phyloP scores from a whole-genome alignment of 495 filamentous ascomycete genomes.

The Aspergillus bridgeri region DNA sequence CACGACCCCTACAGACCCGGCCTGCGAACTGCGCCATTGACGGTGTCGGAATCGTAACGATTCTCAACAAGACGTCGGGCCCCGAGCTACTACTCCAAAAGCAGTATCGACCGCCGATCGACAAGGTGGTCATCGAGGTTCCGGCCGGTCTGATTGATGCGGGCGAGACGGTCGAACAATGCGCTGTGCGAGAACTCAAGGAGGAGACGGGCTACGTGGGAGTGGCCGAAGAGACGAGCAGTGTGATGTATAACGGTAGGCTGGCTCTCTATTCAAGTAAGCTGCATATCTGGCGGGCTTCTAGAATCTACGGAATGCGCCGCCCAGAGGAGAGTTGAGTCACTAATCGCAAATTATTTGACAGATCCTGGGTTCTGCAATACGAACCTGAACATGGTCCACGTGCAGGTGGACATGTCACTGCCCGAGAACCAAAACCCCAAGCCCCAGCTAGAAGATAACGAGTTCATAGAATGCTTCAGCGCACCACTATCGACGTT shows the following conservation, averaged over 20 bases:
- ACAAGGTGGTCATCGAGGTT: conserved; percentile 75
- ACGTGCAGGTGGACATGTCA: conserved; percentile 73
- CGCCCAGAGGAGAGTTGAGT: background rate
- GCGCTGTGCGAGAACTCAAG: conserved; percentile 82
- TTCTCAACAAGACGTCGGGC: conserved; percentile 68
- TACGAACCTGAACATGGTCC: conserved; percentile 80
- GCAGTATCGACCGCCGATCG: conserved; percentile 82
- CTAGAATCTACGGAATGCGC: background rate
- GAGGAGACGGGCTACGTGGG: conserved; percentile 94
- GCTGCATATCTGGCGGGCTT: background rate
- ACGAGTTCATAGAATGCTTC: conserved; percentile 89
- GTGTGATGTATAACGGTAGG: conserved; percentile 82
- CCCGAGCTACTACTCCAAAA: conserved; percentile 81
- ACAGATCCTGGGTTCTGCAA: conserved; percentile 78
- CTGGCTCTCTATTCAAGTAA: conserved; percentile 2
- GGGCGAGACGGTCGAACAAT: conserved; percentile 71
- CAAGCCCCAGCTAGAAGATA: conserved; percentile 75
- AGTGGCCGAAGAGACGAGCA: conserved; percentile 60
- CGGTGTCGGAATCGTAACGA: conserved; percentile 86
- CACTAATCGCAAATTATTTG: background rate
- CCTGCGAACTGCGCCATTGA: conserved; percentile 70
- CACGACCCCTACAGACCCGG: conserved; percentile 46
- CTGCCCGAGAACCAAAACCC: conserved; percentile 66
- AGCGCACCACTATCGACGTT: conserved; percentile 62
- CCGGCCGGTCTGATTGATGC: conserved; percentile 85